A percentile compares a stretch with the other conserved stretches of the same genome.
Conservation (phyloP, 768 basidiomycete species). For the Boletus reticulatus region DNA sequence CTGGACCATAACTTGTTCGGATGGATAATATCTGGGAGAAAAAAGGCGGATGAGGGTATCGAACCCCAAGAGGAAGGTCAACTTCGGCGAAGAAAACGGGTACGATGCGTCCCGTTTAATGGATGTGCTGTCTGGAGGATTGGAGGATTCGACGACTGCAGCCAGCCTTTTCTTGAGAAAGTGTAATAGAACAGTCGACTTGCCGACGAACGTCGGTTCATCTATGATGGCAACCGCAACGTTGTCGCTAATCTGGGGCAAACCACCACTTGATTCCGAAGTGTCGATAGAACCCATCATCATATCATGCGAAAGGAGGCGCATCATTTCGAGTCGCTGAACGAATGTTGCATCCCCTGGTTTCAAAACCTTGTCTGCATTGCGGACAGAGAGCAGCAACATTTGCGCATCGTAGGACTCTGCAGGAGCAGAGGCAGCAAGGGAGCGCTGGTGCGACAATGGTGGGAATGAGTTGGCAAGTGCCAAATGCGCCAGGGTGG, state of each 20-base stretch:
- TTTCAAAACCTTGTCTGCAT: constrained; percentile 79
- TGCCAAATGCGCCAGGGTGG: constrained; percentile 80
- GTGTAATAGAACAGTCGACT: constrained; percentile 56
- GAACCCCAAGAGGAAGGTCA: constrained; percentile 76
- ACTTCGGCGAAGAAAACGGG: constrained; percentile 31
- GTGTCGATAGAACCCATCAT: constrained; percentile 17
- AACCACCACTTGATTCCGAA: not conserved
- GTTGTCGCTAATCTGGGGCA: constrained; percentile 32
- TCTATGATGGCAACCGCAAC: constrained; percentile 80
- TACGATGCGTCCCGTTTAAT: constrained; percentile 8
- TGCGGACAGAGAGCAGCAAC: constrained; percentile 78
- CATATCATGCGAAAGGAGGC: constrained; percentile 52
- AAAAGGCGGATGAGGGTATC: constrained; percentile 87
- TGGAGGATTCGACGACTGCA: not conserved
- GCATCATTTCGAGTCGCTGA: constrained; percentile 90
- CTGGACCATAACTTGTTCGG: constrained; percentile 48
- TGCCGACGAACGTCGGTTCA: constrained; percentile 87
- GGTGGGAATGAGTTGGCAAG: constrained; percentile 50
- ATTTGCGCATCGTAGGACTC: constrained; percentile 67
- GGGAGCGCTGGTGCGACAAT: constrained; percentile 12
- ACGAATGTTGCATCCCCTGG: constrained; percentile 67
- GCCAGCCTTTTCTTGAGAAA: constrained; percentile 41
- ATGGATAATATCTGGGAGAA: constrained; percentile 68
- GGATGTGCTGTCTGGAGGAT: not conserved
- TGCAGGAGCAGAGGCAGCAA: not conserved